phyloP scores from a whole-genome alignment of 2,329 filamentous ascomycete genomes.

The Akanthomyces uredinophilus region DNA sequence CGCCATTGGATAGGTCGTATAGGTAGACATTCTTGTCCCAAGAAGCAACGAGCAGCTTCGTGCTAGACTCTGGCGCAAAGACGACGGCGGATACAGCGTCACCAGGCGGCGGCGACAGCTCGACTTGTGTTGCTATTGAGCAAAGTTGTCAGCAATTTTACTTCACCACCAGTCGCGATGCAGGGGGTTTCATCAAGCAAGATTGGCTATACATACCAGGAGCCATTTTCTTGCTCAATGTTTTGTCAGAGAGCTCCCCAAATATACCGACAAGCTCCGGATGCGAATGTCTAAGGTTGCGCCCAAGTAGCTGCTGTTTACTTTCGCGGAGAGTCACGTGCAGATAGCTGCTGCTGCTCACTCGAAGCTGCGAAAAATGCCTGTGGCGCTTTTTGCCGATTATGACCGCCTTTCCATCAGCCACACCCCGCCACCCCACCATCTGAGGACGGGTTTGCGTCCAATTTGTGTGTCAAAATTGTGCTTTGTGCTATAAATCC shows the following conservation, averaged over 20 bases:
- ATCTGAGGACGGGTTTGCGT: constrained; percentile 25
- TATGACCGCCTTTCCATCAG: constrained; percentile 25
- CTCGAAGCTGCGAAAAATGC: background rate
- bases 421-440: constrained; percentile 39
- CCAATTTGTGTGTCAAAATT: constrained; percentile 40
- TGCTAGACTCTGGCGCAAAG: constrained; percentile 74
- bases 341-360: constrained; percentile 19
- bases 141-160: background rate
- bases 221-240: constrained; percentile 31
- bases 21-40: constrained; percentile 93
- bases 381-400: constrained; percentile 25
- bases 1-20: constrained; percentile 66
- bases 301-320: constrained; percentile 31
- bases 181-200: background rate
- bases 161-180: too few species aligned
- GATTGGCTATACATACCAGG: constrained; percentile 30
- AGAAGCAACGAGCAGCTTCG: constrained; percentile 79
- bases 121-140: constrained; percentile 65
- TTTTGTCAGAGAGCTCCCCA: constrained; percentile 16
- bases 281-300: background rate
- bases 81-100: constrained; percentile 84
- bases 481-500: constrained; percentile 21
- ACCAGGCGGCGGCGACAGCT: constrained; percentile 73
- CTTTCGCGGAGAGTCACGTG: constrained; percentile 32
- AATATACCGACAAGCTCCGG: background rate